A percentile compares a stretch with the other conserved stretches of the same genome.
Evolutionary conservation across 148 eudicot species (phyloP).

Genomic region (Nyssa sinensis): DNA sequence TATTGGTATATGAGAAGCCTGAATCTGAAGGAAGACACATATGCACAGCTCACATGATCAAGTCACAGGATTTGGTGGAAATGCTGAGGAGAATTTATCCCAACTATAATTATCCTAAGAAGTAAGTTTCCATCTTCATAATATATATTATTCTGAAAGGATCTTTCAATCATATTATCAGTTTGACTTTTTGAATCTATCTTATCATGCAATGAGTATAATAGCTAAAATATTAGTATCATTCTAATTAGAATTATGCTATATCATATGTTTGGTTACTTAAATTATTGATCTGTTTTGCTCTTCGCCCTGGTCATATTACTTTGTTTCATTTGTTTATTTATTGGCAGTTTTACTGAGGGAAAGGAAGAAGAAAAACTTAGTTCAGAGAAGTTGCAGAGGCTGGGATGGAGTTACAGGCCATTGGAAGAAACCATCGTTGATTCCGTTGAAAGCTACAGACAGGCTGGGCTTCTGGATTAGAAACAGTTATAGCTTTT

Average conservation of each 20-base stretch:
- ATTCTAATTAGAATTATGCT: neutral
- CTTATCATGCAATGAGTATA: neutral
- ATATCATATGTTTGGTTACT: neutral
- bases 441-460: constrained; percentile 29
- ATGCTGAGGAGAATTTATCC: constrained; percentile 28
- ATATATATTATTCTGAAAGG: neutral
- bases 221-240: neutral
- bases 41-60: constrained; percentile 47
- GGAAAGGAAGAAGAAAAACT: constrained; percentile 10
- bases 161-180: neutral
- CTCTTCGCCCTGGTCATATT: neutral
- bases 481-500: neutral
- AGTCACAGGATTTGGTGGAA: constrained; percentile 50
- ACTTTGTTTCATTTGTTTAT: constrained; percentile 2
- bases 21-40: constrained; percentile 77
- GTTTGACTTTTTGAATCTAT: too few species aligned
- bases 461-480: constrained; percentile 22
- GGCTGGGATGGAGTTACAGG: constrained; percentile 37
- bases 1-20: constrained; percentile 66
- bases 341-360: constrained; percentile 29
- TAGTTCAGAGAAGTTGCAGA: constrained; percentile 35
- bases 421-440: constrained; percentile 38
- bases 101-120: constrained; percentile 39
- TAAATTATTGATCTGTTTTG: too few species aligned
- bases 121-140: constrained; percentile 22